Evolutionary conservation across 768 basidiomycete species (phyloP), one percentile per base, ranked within the genome.

Genomic region (Boletus tylopilopsis): DNA sequence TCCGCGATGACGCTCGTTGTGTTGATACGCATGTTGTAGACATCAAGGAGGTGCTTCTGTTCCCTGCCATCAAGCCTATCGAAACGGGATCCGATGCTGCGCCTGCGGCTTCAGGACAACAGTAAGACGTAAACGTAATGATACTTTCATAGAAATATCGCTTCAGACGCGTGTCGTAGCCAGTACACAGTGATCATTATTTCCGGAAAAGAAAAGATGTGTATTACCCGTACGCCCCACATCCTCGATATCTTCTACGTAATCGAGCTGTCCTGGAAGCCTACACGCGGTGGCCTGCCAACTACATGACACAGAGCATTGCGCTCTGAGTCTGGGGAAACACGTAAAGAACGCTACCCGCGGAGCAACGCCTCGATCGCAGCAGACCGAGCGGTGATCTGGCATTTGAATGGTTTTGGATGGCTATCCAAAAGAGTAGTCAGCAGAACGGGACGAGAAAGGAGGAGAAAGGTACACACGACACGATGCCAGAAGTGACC

Each of bases 31-130:
- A 7, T 10, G 10, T 46, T 46, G 11, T 60, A 91, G 90, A 96
- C 64, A 94, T 95, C 78, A 97, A 97, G 79, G 94, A 95, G 66
- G 94, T 97, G 30, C 71, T 97, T 32, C 71, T 95, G 37, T 97
- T 97, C 90, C 93, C 94, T 18, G 94, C 94, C 2, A 96, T 97
- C 94, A 91, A 92, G 79, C 94, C 93, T 7, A 71, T 79, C 30
- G 84, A 85, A 48, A 76, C 71, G 1, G 58, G 66, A 4, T 59
- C 79, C 0, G 69, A 70, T 51, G 59, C 64, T 29, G 60, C 56
- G 23, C 64, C 73, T 29, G 60, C 56, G 23, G 64, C 73, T 33
- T 46, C 60, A 8, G 67, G 55, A 25, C 57, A 61, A 25, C 50
- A 54, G 44, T 53, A 27, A 37, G 36, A 34, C 16, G 30, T 23